These are phyloP conservation scores for Kazachstania sp. DNA, from an alignment of 1,139 yeast species.

Conservation along the genomic window DNA sequence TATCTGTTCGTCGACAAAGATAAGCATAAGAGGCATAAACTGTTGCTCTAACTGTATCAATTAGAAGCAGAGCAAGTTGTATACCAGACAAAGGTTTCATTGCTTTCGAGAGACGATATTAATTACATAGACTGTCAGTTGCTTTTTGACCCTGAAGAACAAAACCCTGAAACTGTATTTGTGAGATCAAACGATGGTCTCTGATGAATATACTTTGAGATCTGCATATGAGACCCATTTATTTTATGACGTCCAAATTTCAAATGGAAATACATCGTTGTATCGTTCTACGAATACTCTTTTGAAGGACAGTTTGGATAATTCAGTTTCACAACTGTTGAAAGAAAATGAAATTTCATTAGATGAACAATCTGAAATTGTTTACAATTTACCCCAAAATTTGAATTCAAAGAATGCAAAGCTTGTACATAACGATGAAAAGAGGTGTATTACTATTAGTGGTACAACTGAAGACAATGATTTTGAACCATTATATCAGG, in stretches of 20 bases:
- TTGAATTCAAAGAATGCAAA: background rate
- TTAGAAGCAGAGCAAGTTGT: too few species aligned
- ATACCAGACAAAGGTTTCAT: too few species aligned
- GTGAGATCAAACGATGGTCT: background rate
- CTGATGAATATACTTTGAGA: background rate
- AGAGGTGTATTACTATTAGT: background rate
- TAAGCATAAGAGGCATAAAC: too few species aligned
- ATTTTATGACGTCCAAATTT: background rate
- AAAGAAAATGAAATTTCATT: background rate
- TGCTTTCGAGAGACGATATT: too few species aligned
- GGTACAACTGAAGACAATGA: constrained; percentile 1
- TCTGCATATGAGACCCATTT: background rate
- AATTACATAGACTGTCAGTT: too few species aligned
- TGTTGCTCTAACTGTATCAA: too few species aligned
- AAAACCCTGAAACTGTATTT: too few species aligned
- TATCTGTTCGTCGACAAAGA: too few species aligned
- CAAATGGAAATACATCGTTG: background rate
- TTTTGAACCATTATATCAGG: background rate
- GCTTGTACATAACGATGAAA: background rate
- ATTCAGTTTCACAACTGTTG: background rate
- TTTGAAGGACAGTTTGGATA: background rate
- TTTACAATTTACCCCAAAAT: background rate
- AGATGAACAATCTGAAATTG: background rate
- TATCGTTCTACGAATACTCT: background rate
- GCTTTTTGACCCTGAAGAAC: too few species aligned